Evolutionary conservation across 164 flowering plant species (phyloP).

Genomic region (Magnolia officinalis): DNA sequence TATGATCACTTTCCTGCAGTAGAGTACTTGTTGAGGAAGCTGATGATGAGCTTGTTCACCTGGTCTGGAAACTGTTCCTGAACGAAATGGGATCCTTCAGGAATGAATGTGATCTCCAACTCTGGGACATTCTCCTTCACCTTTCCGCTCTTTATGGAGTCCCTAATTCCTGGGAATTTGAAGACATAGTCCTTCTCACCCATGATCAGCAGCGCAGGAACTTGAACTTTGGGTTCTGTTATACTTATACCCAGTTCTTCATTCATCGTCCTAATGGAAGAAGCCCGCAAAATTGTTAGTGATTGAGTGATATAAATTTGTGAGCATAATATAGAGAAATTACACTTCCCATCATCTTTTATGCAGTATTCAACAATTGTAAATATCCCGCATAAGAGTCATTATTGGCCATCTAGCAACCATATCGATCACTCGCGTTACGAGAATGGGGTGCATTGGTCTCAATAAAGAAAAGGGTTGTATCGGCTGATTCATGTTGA

Average conservation of each 20-base stretch:
- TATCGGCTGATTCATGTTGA: too few relatives aligned
- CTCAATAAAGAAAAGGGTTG: too few relatives aligned
- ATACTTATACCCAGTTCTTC: conserved; percentile 12
- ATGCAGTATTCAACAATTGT: too few relatives aligned
- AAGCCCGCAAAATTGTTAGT: not conserved
- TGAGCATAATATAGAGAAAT: too few relatives aligned
- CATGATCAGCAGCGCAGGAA: conserved; percentile 41
- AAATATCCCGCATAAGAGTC: too few relatives aligned
- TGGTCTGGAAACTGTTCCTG: conserved; percentile 50
- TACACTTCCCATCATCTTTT: too few relatives aligned
- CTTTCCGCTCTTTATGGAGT: conserved; percentile 31
- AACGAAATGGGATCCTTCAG: conserved; percentile 48
- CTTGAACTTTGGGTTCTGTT: conserved; percentile 24
- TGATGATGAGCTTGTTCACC: conserved; percentile 31
- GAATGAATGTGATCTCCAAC: conserved; percentile 32
- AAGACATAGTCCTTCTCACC: conserved; percentile 41
- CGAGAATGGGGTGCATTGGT: too few relatives aligned
- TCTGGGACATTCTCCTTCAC: conserved; percentile 39
- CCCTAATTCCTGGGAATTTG: conserved; percentile 46
- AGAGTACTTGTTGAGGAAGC: conserved; percentile 26
- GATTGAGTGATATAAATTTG: too few relatives aligned
- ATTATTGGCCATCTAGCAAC: too few relatives aligned
- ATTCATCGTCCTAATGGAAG: conserved; percentile 21
- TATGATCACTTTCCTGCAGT: not conserved
- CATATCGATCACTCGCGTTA: too few relatives aligned